Base-by-base conservation (phyloP, 78 protist species). In the Dictyostelium brefeldianum region DNA sequence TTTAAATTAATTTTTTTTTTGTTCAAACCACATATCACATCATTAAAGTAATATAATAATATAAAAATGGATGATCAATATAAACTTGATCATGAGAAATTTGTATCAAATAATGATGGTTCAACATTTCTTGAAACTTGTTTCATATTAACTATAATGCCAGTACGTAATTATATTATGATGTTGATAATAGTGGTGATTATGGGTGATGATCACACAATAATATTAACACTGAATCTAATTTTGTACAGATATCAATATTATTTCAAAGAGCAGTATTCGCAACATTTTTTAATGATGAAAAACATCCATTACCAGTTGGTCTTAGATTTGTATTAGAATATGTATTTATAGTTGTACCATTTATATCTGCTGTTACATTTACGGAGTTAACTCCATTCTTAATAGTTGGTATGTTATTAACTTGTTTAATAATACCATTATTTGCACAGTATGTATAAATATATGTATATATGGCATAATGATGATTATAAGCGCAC, bases 181-280 rank as follows among this genome's bases (percentile, higher is more conserved):
- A 3, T 1, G 2, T 3, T 36, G 43, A 36, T 36, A 36, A 36
- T 36, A 36, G 2, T 36, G 43, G 2, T 36, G 43, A 36, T 3
- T 12, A 18, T 79, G 5, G 43, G 2, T 36, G 43, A 36, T 3
- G 43, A 36, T 36, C 43, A 36, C 2, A 36, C 43, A 36, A 36
- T 2, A 36, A 36, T 36, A 36, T 36, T 36, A 36, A 36, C 43
- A 36, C 2, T 36, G n/a, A 36, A 36, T 36, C 2, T 3, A 36
- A 36, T 36, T 3, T 36, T 36, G 43, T 36, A 83, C 46, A 83
- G 91, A 62, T 83, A 64, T 57, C 93, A 18, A 10, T 87, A 78
- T 51, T 87, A 65, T 77, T 87, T 65, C 93, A 87, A 87, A 87
- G 83, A 87, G 93, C 78, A 46, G 53, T 87, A n/a, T 87, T 87